Conservation (phyloP, 73 alveolate genomes). For the Diophrys appendiculata region DNA sequence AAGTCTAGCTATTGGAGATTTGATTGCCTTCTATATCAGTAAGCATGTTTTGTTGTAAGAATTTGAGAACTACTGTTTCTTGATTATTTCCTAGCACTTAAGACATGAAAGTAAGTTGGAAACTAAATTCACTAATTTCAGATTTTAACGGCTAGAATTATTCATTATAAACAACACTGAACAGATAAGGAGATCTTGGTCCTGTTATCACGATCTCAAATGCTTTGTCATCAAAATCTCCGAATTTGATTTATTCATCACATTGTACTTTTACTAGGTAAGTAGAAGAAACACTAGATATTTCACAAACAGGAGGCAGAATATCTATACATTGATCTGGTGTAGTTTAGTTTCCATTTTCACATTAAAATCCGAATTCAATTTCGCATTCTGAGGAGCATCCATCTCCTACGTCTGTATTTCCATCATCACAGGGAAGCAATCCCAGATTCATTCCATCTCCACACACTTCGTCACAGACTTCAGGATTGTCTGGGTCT, state of each 20-base stretch:
- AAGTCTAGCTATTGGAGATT: not conserved
- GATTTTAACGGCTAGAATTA: not conserved
- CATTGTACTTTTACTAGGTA: not conserved
- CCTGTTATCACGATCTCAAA: not conserved
- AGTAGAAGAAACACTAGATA: not conserved
- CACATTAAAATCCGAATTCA: constrained; percentile 6
- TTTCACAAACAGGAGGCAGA: not conserved
- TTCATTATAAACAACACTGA: not conserved
- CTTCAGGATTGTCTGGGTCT: not conserved
- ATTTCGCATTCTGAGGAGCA: not conserved
- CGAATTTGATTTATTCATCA: not conserved
- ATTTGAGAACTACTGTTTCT: not conserved
- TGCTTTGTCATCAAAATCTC: not conserved
- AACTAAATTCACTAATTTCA: too few species aligned
- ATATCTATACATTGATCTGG: too few species aligned
- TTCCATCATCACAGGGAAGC: constrained; percentile 26
- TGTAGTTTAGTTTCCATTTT: not conserved
- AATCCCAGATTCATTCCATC: constrained; percentile 19
- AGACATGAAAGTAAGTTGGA: not conserved
- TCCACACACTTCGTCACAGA: constrained; percentile 17
- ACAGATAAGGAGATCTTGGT: not conserved
- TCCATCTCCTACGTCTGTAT: constrained; percentile 6
- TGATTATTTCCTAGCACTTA: not conserved
- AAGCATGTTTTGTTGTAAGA: not conserved
- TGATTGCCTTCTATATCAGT: not conserved